Conservation (phyloP, 2,329 filamentous ascomycete species). For the Fusarium tjaetaba region DNA sequence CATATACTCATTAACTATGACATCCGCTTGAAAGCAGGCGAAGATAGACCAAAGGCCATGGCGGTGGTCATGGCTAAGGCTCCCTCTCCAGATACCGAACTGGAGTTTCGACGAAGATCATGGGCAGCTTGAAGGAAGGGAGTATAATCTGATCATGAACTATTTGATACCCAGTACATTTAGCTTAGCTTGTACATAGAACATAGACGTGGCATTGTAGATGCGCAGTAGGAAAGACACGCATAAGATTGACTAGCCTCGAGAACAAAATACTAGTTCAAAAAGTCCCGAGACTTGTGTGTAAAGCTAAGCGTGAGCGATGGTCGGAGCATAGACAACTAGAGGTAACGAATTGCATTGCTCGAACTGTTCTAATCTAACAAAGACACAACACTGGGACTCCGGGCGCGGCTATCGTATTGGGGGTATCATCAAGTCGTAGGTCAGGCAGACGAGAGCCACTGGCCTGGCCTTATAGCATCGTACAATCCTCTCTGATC, state of each 20-base stretch:
- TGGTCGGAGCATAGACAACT: neutral
- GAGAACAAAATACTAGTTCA: neutral
- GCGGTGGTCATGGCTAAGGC: conserved; percentile 54
- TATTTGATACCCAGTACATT: conserved; percentile 28
- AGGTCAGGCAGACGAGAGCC: conserved; percentile 32
- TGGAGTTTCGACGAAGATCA: conserved; percentile 53
- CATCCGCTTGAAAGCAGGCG: conserved; percentile 51
- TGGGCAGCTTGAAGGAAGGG: conserved; percentile 27
- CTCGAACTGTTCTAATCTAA: conserved; percentile 36
- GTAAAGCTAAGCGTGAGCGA: neutral
- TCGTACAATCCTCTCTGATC: conserved; percentile 38
- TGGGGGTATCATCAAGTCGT: conserved; percentile 44
- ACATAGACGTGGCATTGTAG: neutral
- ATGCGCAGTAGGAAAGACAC: neutral
- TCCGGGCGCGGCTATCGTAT: conserved; percentile 42
- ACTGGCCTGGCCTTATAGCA: conserved; percentile 37
- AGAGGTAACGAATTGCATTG: conserved; percentile 35
- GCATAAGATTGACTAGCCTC: neutral
- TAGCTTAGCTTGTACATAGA: conserved; percentile 24
- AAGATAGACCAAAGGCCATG: conserved; percentile 52
- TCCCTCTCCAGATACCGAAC: conserved; percentile 52
- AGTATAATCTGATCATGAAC: neutral
- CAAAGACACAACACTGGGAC: conserved; percentile 37
- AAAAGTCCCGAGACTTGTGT: neutral
- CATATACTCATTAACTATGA: conserved; percentile 57